Percentiles rank a stretch among this genome's conserved stretches.
Evolutionary conservation across 1,139 yeast species (phyloP).

Genomic region (Scheffersomyces parashehatae): DNA sequence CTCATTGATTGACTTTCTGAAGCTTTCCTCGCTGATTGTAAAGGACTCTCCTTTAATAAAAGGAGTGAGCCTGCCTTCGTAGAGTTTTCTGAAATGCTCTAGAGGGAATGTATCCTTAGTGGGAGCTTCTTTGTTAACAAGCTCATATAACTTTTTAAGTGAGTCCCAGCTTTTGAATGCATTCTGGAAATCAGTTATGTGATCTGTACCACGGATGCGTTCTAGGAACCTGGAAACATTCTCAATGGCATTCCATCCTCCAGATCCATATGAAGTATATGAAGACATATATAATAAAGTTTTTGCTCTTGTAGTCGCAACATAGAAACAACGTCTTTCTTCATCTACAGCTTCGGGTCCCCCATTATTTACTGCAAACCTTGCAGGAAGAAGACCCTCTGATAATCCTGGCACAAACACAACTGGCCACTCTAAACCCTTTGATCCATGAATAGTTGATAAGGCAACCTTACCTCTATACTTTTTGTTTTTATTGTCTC

Average conservation of each 20-base stretch:
- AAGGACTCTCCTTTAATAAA: constrained; percentile 15
- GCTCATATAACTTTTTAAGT: constrained; percentile 19
- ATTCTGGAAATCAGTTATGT: constrained; percentile 12
- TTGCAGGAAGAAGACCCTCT: constrained; percentile 61
- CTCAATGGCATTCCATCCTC: constrained; percentile 24
- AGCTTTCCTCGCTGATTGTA: constrained; percentile 8
- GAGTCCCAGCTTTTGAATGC: constrained; percentile 18
- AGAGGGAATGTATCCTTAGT: constrained; percentile 6
- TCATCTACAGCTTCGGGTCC: constrained; percentile 54
- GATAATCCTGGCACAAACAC: constrained; percentile 77
- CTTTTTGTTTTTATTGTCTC: constrained; percentile 10
- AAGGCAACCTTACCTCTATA: constrained; percentile 33
- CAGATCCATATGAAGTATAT: constrained; percentile 17
- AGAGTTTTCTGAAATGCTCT: constrained; percentile 8
- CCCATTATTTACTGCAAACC: constrained; percentile 35
- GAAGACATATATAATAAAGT: constrained; percentile 37
- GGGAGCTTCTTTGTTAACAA: constrained; percentile 11
- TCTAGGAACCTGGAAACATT: constrained; percentile 34
- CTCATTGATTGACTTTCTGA: constrained; percentile 1
- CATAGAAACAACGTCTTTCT: constrained; percentile 83
- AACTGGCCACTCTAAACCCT: constrained; percentile 93
- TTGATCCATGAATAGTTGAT: constrained; percentile 88
- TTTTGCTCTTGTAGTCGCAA: constrained; percentile 85
- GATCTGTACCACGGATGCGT: constrained; percentile 5
- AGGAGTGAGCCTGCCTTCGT: constrained; percentile 9